These are phyloP conservation scores for Chaetomium globosum DNA, from an alignment of 2,329 filamentous ascomycete species.

Conservation along the genomic window DNA sequence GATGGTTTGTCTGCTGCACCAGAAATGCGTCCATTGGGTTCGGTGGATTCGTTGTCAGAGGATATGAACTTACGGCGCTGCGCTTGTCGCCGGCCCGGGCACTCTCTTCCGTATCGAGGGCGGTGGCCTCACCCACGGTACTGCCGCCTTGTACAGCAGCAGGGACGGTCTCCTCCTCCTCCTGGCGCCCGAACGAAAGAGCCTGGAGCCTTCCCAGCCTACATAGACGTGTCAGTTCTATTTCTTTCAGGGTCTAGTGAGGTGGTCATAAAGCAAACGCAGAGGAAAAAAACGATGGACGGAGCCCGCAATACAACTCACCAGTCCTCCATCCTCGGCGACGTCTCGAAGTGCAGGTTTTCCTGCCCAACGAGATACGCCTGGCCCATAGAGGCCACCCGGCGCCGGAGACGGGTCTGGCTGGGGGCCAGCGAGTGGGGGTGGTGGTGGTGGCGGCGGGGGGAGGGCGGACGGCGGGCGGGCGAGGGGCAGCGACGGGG, in stretches of 20 bases:
- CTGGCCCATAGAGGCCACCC: constrained; percentile 18
- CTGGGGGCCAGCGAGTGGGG: not conserved
- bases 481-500: not conserved
- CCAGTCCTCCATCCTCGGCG: constrained; percentile 23
- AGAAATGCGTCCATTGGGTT: not conserved
- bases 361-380: constrained; percentile 11
- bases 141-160: constrained; percentile 5
- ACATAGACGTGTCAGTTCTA: not conserved
- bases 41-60: not conserved
- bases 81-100: constrained; percentile 20
- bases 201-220: constrained; percentile 15
- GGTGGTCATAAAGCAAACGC: not conserved
- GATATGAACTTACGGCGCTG: constrained; percentile 12
- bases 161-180: constrained; percentile 4
- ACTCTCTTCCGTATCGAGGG: not conserved
- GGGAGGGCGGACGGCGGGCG: not conserved
- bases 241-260: not conserved
- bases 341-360: constrained; percentile 1
- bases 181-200: constrained; percentile 20
- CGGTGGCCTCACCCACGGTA: not conserved
- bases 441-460: not conserved
- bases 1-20: not conserved
- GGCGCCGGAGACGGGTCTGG: not conserved
- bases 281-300: not conserved
- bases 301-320: not conserved